Conservation (phyloP, 2,329 filamentous ascomycete genomes). For the Macrophomina phaseolina region DNA sequence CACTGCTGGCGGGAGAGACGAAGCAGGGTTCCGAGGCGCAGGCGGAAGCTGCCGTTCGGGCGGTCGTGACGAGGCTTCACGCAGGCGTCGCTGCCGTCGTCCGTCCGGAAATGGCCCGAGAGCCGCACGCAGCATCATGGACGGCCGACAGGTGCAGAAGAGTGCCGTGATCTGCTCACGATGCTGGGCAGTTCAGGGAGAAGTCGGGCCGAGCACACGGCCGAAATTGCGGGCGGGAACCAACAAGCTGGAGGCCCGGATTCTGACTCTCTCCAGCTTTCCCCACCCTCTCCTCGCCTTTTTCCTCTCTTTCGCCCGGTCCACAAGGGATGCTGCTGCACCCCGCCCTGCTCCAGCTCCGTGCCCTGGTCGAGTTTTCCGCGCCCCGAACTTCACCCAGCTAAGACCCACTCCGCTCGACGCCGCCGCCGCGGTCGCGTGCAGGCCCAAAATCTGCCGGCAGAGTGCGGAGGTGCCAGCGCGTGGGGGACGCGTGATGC, state of each 20-base stretch:
- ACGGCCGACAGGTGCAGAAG: not conserved
- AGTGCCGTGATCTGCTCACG: not conserved
- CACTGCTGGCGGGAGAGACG: not conserved
- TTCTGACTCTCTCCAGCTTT: slow-evolving; percentile 4
- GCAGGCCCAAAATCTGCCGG: slow-evolving; percentile 12
- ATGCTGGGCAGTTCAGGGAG: not conserved
- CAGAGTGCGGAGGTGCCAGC: not conserved
- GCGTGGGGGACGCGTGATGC: not conserved
- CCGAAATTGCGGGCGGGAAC: not conserved
- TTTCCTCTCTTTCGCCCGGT: not conserved
- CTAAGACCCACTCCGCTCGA: not conserved
- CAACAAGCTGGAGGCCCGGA: slow-evolving; percentile 17
- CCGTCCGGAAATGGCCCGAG: not conserved
- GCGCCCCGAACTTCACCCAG: slow-evolving; percentile 8
- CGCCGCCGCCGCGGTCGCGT: slow-evolving; percentile 6
- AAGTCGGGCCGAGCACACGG: slow-evolving; percentile 7
- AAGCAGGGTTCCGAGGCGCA: not conserved
- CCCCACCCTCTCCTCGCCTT: slow-evolving; percentile 14
- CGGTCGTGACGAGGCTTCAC: not conserved
- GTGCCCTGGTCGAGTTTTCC: not conserved
- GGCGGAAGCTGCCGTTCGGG: not conserved
- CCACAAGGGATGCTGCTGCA: not conserved
- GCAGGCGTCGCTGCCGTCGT: not conserved
- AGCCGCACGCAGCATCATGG: not conserved
- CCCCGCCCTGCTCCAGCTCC: not conserved